phyloP scores from a whole-genome alignment of 2,329 filamentous ascomycete species.

The Colletotrichum caudatum region DNA sequence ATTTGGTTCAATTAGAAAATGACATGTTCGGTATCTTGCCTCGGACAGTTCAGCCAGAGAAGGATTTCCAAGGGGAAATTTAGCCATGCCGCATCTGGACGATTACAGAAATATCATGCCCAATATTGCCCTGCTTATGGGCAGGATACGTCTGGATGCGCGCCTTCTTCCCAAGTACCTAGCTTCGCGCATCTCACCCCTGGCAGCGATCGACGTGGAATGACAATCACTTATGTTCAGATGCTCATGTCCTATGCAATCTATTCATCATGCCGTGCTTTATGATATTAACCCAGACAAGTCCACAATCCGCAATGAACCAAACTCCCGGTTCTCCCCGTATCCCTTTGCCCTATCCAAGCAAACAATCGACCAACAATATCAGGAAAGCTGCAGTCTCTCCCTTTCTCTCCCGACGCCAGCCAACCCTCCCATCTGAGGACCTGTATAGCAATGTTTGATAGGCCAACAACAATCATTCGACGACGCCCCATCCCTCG shows the following conservation, averaged over 20 bases:
- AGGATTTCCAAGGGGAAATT: slow-evolving; percentile 2
- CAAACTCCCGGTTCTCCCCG: slow-evolving; percentile 17
- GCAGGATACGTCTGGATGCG: background rate
- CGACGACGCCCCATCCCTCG: background rate
- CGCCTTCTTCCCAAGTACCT: background rate
- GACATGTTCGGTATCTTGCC: background rate
- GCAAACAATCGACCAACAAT: slow-evolving; percentile 8
- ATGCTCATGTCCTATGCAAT: slow-evolving; percentile 14
- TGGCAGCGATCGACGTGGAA: background rate
- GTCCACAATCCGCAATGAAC: background rate
- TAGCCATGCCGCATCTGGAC: background rate
- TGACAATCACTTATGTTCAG: background rate
- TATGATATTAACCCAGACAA: background rate
- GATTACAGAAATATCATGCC: background rate
- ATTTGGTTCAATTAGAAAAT: background rate
- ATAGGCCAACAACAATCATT: slow-evolving; percentile 23
- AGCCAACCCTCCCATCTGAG: slow-evolving; percentile 5
- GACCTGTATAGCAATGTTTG: background rate
- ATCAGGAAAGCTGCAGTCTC: background rate
- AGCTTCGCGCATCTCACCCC: background rate
- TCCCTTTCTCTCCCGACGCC: background rate
- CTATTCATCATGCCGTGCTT: slow-evolving; percentile 16
- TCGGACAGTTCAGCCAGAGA: background rate
- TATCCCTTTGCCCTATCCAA: slow-evolving; percentile 1
- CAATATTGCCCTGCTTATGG: background rate